A percentile compares a stretch with the other conserved stretches of the same genome.
phyloP scores from a whole-genome alignment of 768 basidiomycete genomes.

The Suillus placidus region DNA sequence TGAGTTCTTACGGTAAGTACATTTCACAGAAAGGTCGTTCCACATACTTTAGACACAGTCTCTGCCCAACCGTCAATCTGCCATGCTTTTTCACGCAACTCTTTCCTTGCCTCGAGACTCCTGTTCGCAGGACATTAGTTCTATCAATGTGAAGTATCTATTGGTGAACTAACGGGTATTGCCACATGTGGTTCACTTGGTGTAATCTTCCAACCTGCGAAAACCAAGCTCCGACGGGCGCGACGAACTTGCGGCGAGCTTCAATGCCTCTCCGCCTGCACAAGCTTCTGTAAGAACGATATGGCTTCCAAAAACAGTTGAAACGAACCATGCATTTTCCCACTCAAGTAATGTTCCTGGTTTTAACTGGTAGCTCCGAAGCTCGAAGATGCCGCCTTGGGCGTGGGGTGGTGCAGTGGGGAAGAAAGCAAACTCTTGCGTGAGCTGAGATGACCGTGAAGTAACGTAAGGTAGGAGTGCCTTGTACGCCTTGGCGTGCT shows the following conservation, averaged over 20 bases:
- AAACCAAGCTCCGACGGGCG: constrained; percentile 91
- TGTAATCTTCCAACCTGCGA: constrained; percentile 83
- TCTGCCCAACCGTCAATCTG: constrained; percentile 94
- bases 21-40: constrained; percentile 17
- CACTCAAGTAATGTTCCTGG: constrained; percentile 93
- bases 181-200: constrained; percentile 97
- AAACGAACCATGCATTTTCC: constrained; percentile 84
- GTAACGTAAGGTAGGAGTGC: constrained; percentile 77
- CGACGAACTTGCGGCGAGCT: constrained; percentile 84
- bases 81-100: constrained; percentile 89
- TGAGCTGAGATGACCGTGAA: constrained; percentile 75
- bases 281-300: constrained; percentile 10
- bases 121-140: constrained; percentile 38
- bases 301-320: background rate
- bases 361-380: constrained; percentile 84
- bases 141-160: constrained; percentile 8
- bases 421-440: constrained; percentile 95
- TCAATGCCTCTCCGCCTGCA: constrained; percentile 91
- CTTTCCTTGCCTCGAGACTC: constrained; percentile 78
- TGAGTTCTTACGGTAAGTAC: constrained; percentile 33
- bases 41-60: constrained; percentile 81
- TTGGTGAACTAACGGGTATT: constrained; percentile 73
- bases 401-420: constrained; percentile 86
- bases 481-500: constrained; percentile 72
- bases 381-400: constrained; percentile 91